Evolutionary conservation across 495 filamentous ascomycete species (phyloP).

Genomic region (Copromyces sp.): DNA sequence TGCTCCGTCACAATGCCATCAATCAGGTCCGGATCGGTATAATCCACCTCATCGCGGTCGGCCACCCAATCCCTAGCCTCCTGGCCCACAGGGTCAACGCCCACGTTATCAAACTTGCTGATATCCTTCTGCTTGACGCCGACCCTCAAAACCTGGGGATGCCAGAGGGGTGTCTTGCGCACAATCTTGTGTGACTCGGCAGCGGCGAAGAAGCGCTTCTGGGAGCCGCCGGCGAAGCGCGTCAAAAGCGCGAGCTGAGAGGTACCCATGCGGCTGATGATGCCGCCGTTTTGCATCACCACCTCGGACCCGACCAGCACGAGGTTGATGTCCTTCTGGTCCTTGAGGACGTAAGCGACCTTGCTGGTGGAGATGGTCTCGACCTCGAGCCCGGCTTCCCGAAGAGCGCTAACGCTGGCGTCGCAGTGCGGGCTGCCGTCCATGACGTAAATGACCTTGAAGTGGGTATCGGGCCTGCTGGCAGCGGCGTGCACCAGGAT

Average conservation of each 20-base stretch:
- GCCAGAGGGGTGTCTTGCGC: slow-evolving; percentile 16
- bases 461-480: slow-evolving; percentile 42
- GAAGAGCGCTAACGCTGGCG: slow-evolving; percentile 54
- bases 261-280: slow-evolving; percentile 83
- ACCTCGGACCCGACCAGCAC: slow-evolving; percentile 91
- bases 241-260: slow-evolving; percentile 81
- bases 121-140: slow-evolving; percentile 62
- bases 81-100: slow-evolving; percentile 28
- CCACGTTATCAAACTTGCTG: slow-evolving; percentile 48
- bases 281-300: slow-evolving; percentile 86
- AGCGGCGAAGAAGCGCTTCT: slow-evolving; percentile 78
- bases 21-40: slow-evolving; percentile 46
- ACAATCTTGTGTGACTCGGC: slow-evolving; percentile 80
- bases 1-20: slow-evolving; percentile 29
- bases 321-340: slow-evolving; percentile 55
- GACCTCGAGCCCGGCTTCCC: slow-evolving; percentile 66
- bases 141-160: slow-evolving; percentile 17
- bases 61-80: slow-evolving; percentile 19
- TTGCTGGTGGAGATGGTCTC: slow-evolving; percentile 69
- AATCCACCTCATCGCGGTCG: slow-evolving; percentile 56
- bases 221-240: slow-evolving; percentile 47
- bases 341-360: slow-evolving; percentile 72
- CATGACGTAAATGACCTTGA: slow-evolving; percentile 82
- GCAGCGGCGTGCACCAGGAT: slow-evolving; percentile 66
- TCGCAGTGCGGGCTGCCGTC: slow-evolving; percentile 38